Base-by-base conservation (phyloP, 306 rosid genomes). In the Castanea crenata region DNA sequence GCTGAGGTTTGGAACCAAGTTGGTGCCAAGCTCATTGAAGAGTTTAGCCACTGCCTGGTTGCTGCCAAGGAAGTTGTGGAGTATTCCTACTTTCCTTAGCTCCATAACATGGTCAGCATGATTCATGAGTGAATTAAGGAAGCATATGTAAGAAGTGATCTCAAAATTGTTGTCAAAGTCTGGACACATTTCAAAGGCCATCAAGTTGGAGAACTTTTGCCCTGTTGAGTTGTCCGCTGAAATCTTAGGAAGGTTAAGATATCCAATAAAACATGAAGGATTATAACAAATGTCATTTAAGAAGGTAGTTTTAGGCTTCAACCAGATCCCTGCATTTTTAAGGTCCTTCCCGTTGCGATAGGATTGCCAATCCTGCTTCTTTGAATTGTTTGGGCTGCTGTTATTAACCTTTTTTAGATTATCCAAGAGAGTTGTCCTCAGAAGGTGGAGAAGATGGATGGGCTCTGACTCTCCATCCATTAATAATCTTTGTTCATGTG, bases 131-230 rank as follows among this genome's bases (percentile, higher is more conserved):
- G 67, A 55, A 65, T 76, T 78, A 1, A 84, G 25, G 55, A 83
- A 75, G 62, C 74, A 4, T 15, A 77, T 55, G 19, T 73, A 77
- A 5, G 81, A 76, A 32, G 67, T 57, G 29, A 67, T 77, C 23
- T 35, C 79, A 8, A 65, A 82, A 3, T 80, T 25, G 5, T 57
- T 76, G 8, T 35, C 9, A 55, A 71, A 55, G 54, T 80, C 79
- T 1, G 34, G 82, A 19, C 84, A 67, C 79, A 76, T 71, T 52
- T 84, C 74, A 13, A 62, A 84, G 38, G 87, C 84, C 46, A 73
- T 76, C 35, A 80, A 56, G 69, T 80, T 84, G 18, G 61, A 15
- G 46, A 80, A 63, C 58, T 44, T 71, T 2, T 72, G 76, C 35
- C 76, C 25, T 5, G 46, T 71, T 4, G 71, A 71, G 59, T 80